Percentiles rank a stretch among this genome's conserved stretches.
phyloP scores from a whole-genome alignment of 371 early-diverging fungal species.

The Zychaea mexicana region DNA sequence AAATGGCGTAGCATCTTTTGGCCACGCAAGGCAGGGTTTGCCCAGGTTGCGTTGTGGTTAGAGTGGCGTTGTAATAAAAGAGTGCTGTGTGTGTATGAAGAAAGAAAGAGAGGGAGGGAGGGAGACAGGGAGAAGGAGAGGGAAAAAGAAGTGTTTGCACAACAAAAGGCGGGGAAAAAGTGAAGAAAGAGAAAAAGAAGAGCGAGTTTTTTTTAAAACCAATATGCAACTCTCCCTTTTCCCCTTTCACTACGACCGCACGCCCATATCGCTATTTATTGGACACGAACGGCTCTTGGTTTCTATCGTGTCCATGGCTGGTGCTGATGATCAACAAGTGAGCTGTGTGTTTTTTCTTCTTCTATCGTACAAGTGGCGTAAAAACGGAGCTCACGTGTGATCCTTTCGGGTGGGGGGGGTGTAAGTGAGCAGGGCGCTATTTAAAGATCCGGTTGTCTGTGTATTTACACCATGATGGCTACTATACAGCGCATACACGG shows the following conservation, averaged over 20 bases:
- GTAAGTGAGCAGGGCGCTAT: background rate
- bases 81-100: background rate
- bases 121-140: background rate
- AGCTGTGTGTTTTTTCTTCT: background rate
- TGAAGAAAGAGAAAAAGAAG: slow-evolving; percentile 1
- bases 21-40: slow-evolving; percentile 6
- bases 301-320: slow-evolving; percentile 6
- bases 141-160: background rate
- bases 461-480: too few species aligned
- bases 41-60: slow-evolving; percentile 1
- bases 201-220: background rate
- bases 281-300: background rate
- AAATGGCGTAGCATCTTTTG: slow-evolving; percentile 5
- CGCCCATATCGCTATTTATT: background rate
- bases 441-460: background rate
- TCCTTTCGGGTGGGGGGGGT: background rate
- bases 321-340: slow-evolving; percentile 3
- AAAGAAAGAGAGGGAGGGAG: background rate
- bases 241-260: too few species aligned
- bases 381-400: slow-evolving; percentile 7
- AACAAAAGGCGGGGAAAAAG: background rate
- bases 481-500: too few species aligned
- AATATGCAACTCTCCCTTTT: background rate
- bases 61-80: background rate
- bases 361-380: slow-evolving; percentile 8